A percentile compares a stretch with the other conserved stretches of the same genome.
phyloP scores from a whole-genome alignment of 805 yeast species.

The Wickerhamiella azymoides region DNA sequence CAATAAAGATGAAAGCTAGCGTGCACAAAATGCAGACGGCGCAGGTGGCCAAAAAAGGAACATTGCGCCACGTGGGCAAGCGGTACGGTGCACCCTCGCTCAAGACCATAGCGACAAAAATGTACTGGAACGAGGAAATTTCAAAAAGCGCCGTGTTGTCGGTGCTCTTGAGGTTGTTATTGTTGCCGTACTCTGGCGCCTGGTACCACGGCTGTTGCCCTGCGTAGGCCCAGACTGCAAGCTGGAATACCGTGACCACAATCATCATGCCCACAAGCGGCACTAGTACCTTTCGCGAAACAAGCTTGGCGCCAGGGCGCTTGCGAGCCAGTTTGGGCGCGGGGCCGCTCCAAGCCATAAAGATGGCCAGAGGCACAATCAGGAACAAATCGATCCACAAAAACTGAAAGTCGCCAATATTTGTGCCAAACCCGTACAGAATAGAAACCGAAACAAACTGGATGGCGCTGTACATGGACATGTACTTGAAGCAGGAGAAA shows the following conservation, averaged over 20 bases:
- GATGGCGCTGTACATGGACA: constrained; percentile 94
- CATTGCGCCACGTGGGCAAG: constrained; percentile 48
- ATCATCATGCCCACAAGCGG: constrained; percentile 73
- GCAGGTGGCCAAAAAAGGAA: constrained; percentile 58
- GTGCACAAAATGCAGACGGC: constrained; percentile 38
- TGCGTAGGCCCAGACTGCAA: constrained; percentile 51
- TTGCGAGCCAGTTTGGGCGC: constrained; percentile 42
- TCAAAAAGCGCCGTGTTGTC: constrained; percentile 82
- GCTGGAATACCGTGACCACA: constrained; percentile 49
- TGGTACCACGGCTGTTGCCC: constrained; percentile 54
- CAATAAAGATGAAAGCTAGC: constrained; percentile 35
- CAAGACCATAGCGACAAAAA: constrained; percentile 66
- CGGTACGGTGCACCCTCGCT: constrained; percentile 92
- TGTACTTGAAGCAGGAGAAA: constrained; percentile 92
- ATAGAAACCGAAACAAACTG: constrained; percentile 83
- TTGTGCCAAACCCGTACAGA: constrained; percentile 75
- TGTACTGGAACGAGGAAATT: constrained; percentile 77
- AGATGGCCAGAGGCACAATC: constrained; percentile 87
- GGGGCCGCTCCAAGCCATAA: constrained; percentile 95
- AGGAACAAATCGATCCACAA: constrained; percentile 81
- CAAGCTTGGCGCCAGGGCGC: constrained; percentile 87
- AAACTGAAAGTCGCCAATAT: constrained; percentile 93
- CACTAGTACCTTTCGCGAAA: constrained; percentile 72
- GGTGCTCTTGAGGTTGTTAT: constrained; percentile 66
- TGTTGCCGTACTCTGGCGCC: constrained; percentile 67